Percentiles rank a stretch among this genome's conserved stretches.
Conservation (phyloP, 2,329 filamentous ascomycete genomes). For the Penicillium sp. region DNA sequence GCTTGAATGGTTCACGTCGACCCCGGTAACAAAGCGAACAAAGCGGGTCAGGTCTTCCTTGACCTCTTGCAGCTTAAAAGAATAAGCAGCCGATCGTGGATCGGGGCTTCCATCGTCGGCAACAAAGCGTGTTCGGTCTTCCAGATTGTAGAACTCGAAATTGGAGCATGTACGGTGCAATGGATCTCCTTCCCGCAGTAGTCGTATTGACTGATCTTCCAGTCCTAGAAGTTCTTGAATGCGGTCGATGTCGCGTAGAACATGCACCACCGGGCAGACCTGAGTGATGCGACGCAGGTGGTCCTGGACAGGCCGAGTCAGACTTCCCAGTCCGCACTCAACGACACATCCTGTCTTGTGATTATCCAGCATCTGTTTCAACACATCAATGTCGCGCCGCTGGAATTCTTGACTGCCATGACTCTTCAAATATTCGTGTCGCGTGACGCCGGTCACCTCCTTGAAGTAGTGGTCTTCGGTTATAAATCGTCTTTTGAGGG, state of each 20-base stretch:
- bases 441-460: conserved; percentile 41
- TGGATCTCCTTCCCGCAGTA: conserved; percentile 47
- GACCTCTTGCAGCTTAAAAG: conserved; percentile 52
- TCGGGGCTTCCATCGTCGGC: conserved; percentile 41
- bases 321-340: conserved; percentile 45
- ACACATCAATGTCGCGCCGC: conserved; percentile 42
- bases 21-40: conserved; percentile 58
- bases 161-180: conserved; percentile 50
- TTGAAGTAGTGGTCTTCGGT: conserved; percentile 49
- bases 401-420: conserved; percentile 46
- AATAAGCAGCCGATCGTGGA: conserved; percentile 47
- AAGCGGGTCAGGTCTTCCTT: conserved; percentile 63
- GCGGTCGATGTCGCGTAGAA: conserved; percentile 42
- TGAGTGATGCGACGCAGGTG: conserved; percentile 38
- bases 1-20: conserved; percentile 53
- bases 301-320: conserved; percentile 44
- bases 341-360: conserved; percentile 44
- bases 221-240: conserved; percentile 45
- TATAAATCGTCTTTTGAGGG: conserved; percentile 44
- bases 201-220: conserved; percentile 43
- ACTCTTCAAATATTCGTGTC: conserved; percentile 43
- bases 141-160: conserved; percentile 50
- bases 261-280: conserved; percentile 43
- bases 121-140: conserved; percentile 40
- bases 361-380: conserved; percentile 47